Base-by-base conservation (phyloP, 2,329 filamentous ascomycete species). In the Apiospora rasikravindrae region DNA sequence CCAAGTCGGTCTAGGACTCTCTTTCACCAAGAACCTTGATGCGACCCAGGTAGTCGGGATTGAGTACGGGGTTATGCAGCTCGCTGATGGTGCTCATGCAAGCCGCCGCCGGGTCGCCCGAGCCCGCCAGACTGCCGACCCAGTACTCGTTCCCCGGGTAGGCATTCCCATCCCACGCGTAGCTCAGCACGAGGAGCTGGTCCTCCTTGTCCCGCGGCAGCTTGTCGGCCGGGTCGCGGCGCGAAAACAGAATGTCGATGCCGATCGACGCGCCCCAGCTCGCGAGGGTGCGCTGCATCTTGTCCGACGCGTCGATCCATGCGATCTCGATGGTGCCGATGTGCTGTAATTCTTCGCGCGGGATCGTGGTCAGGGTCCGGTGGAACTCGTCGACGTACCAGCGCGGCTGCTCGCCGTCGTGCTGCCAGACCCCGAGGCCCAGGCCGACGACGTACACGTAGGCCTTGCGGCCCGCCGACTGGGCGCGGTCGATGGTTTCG, bases 71-170 rank as follows among this genome's bases (percentile, higher is more conserved):
- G 47, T 81, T 82, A 64, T 82, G 80, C 53, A 82, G 74, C 69
- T 82, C 78, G 24, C 76, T 68, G 47, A 82, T 80, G 8, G 77
- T 81, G 51, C 77, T 80, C 79, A 81, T 81, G 45, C 77, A 79
- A 3, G 80, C 80, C 6, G 80, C 79, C 0, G 80, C 80, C 8
- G 80, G 79, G 67, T 81, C 80, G 3, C 80, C 80, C 33, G 78
- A 77, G 2, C 70, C 78, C 0, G 26, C 0, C 4, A 80, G 73
- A 2, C 4, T 33, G 0, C 75, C 76, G 1, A 45, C 14, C 80
- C 80, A 82, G 57, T 80, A 82, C 67, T 81, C 80, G 69, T 82
- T 82, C 0, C 80, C 80, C 0, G 80, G 80, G 61, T 78, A 81
- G 0, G 78, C 49, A 26, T 82, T 82, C 2, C 75, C 78, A 42